Conservation (phyloP, 1,139 yeast genomes). For the Scheffersomyces cryptocercus region DNA sequence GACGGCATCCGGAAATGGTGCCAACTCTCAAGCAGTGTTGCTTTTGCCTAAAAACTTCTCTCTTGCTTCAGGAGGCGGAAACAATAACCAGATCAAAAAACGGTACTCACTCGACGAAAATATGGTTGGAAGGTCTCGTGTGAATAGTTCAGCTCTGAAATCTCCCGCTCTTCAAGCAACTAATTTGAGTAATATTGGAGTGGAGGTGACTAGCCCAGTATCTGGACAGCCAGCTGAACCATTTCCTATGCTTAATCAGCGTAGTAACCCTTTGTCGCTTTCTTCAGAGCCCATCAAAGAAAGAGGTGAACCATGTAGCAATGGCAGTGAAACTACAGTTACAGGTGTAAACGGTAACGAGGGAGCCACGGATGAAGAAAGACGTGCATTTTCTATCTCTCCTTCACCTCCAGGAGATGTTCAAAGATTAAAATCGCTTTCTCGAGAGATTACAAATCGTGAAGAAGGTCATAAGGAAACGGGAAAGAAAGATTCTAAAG, state of each 20-base stretch:
- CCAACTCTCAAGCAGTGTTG: constrained; percentile 38
- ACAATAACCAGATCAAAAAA: constrained; percentile 16
- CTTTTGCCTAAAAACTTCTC: constrained; percentile 49
- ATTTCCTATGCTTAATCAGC: not conserved
- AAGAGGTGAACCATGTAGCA: not conserved
- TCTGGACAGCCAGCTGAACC: not conserved
- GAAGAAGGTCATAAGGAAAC: not conserved
- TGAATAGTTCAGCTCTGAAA: constrained; percentile 2
- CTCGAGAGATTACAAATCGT: constrained; percentile 5
- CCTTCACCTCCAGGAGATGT: constrained; percentile 10
- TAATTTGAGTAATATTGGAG: constrained; percentile 22
- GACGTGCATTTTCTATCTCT: constrained; percentile 3
- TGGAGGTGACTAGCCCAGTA: constrained; percentile 10
- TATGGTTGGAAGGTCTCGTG: constrained; percentile 15
- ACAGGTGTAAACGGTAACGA: not conserved
- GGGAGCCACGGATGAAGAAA: not conserved
- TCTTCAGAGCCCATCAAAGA: not conserved
- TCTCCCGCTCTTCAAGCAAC: constrained; percentile 10
- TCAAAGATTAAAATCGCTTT: constrained; percentile 8
- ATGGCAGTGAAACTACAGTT: not conserved
- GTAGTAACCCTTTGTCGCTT: not conserved
- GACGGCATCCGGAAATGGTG: constrained; percentile 1
- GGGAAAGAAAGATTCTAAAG: not conserved
- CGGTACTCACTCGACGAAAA: constrained; percentile 33
- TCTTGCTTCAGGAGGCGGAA: constrained; percentile 20